Evolutionary conservation across 257 asterid species (phyloP), one percentile per base, ranked within the genome.

Genomic region (Solanum verrucosum): DNA sequence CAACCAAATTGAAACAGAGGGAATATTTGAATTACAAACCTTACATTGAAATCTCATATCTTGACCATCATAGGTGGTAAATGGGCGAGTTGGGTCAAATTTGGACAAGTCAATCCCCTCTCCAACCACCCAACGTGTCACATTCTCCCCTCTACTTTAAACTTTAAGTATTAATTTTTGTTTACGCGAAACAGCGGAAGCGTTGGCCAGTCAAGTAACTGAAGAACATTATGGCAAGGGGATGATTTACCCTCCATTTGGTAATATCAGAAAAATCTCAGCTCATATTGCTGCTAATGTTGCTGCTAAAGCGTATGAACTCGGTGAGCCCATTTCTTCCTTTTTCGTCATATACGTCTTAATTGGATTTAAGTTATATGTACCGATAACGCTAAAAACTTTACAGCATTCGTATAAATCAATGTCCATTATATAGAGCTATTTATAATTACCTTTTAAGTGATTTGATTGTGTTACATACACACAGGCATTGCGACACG

Each of bases 261-360:
- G 95, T 78, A 93, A 91, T 72, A 96, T 97, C 84, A 92, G 99
- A 90, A 95, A 92, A 91, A 97, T 95, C 89, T 97, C 99, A 67
- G 99, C 99, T 84, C 86, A 92, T 44, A 95, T 97, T 89, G 98
- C 99, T 38, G 99, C 99, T 16, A 93, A 60, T 13, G 99, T 97
- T 23, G 99, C 99, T 91, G 97, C 99, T 34, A 96, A 95, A 91
- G 99, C 98, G 14, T 97, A 97, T 84, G 98, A 95, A 3, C 98
- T 97, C 14, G 96, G 99, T 96, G 42, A 16, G 95, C 87, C 16
- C 10, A 31, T 84, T 37, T 77, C 31, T 38, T 37, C 35, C 27
- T 31, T 85, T 81, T 81, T 40, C 21, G 5, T 65, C 72, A 56
- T 52, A 52, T 52, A 56, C 34, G 73, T 25, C 11, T 31, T 70